Percentiles rank a stretch among this genome's conserved stretches.
Conservation (phyloP, 345 rosid species). For the Arabidopsis arenosa region DNA sequence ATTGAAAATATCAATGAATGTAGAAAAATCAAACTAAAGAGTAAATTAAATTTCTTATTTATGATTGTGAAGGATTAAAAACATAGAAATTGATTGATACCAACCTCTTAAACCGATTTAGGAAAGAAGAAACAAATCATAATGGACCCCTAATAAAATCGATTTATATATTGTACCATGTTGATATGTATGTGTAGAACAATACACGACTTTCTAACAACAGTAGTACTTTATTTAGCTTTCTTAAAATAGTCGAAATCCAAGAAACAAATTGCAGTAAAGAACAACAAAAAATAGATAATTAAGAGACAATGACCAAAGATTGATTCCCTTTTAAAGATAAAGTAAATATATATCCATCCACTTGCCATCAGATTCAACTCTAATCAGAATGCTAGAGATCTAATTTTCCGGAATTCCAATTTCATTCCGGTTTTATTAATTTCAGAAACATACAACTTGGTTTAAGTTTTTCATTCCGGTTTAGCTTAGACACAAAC, state of each 20-base stretch:
- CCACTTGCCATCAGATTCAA: slow-evolving; percentile 40
- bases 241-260: background rate
- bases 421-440: slow-evolving; percentile 7
- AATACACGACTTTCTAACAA: slow-evolving; percentile 11
- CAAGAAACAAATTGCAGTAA: slow-evolving; percentile 2
- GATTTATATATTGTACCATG: background rate
- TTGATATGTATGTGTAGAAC: background rate
- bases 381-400: slow-evolving; percentile 23
- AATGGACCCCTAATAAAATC: background rate
- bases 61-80: background rate
- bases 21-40: background rate
- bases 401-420: background rate
- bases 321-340: slow-evolving; percentile 28
- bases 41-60: no score
- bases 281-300: slow-evolving; percentile 12
- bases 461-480: background rate
- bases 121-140: no score
- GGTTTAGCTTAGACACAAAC: slow-evolving; percentile 1
- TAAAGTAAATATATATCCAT: slow-evolving; percentile 2
- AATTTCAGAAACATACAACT: slow-evolving; percentile 14
- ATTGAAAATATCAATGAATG: no score
- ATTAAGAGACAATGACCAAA: background rate
- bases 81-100: background rate
- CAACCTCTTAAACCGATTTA: no score
- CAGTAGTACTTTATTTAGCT: background rate